These are phyloP conservation scores for Globisporangium takayamanum DNA, from an alignment of 352 stramenopile genomes.

Conservation along the genomic window DNA sequence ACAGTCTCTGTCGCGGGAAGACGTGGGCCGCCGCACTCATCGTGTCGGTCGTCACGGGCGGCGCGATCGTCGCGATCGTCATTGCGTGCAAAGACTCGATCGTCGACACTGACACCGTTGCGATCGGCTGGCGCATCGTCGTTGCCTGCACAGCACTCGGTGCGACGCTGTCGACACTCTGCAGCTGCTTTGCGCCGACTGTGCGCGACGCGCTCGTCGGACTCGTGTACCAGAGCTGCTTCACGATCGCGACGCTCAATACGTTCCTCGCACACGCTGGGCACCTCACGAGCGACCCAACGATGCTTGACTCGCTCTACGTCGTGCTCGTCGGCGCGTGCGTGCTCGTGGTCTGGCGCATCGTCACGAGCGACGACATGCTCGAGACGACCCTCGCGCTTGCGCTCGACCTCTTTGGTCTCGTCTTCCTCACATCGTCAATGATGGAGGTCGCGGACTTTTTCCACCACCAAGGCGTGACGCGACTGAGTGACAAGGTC, in stretches of 20 bases:
- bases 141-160: conserved; percentile 20
- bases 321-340: conserved; percentile 40
- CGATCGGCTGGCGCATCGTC: conserved; percentile 23
- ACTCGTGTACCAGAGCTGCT: conserved; percentile 42
- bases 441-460: conserved; percentile 61
- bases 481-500: conserved; percentile 26
- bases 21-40: conserved; percentile 14
- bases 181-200: conserved; percentile 34
- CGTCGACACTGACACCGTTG: conserved; percentile 5
- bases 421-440: conserved; percentile 51
- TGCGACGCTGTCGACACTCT: conserved; percentile 23
- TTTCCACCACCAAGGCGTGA: conserved; percentile 34
- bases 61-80: conserved; percentile 11
- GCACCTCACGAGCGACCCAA: conserved; percentile 25
- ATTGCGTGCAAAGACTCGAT: conserved; percentile 9
- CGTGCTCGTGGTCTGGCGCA: conserved; percentile 46
- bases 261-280: conserved; percentile 51
- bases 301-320: conserved; percentile 57
- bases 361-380: conserved; percentile 49
- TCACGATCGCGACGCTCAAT: conserved; percentile 53
- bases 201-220: conserved; percentile 32
- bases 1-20: conserved; percentile 14
- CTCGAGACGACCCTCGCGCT: conserved; percentile 46
- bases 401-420: conserved; percentile 43
- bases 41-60: conserved; percentile 9